Evolutionary conservation across 257 asterid species (phyloP).

Genomic region (Asclepias syriaca): DNA sequence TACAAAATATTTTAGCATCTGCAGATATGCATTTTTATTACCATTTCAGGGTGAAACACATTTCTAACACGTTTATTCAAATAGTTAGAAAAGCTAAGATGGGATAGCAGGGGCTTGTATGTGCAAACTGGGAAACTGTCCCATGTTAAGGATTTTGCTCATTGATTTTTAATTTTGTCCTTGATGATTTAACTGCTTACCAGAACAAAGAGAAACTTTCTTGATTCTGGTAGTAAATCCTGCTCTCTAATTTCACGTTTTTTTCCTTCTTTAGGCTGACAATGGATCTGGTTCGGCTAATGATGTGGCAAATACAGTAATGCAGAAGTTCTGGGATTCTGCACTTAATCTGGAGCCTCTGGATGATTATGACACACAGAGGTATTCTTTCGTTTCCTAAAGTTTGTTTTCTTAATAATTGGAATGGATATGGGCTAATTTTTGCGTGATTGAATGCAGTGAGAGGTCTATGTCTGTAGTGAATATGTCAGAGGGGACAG

Average conservation of each 20-base stretch:
- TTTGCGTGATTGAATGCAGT: slow-evolving; percentile 37
- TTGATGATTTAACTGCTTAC: background rate
- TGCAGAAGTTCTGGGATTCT: slow-evolving; percentile 99
- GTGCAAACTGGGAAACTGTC: background rate
- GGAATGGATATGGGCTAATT: background rate
- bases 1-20: background rate
- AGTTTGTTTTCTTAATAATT: slow-evolving; percentile 1
- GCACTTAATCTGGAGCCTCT: slow-evolving; percentile 78
- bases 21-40: background rate
- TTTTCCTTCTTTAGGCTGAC: slow-evolving; percentile 53
- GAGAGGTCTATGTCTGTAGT: slow-evolving; percentile 73
- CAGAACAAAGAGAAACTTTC: background rate
- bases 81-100: background rate
- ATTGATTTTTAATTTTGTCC: background rate
- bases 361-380: slow-evolving; percentile 75
- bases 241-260: background rate
- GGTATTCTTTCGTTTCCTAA: slow-evolving; percentile 29
- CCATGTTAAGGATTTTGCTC: background rate
- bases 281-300: slow-evolving; percentile 63
- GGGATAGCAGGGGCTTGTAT: background rate
- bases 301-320: slow-evolving; percentile 69
- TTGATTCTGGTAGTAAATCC: background rate
- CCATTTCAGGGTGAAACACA: background rate
- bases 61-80: background rate
- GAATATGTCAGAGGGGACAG: slow-evolving; percentile 53